Evolutionary conservation across 495 filamentous ascomycete genomes (phyloP).

Genomic region (Tuber borchii): DNA sequence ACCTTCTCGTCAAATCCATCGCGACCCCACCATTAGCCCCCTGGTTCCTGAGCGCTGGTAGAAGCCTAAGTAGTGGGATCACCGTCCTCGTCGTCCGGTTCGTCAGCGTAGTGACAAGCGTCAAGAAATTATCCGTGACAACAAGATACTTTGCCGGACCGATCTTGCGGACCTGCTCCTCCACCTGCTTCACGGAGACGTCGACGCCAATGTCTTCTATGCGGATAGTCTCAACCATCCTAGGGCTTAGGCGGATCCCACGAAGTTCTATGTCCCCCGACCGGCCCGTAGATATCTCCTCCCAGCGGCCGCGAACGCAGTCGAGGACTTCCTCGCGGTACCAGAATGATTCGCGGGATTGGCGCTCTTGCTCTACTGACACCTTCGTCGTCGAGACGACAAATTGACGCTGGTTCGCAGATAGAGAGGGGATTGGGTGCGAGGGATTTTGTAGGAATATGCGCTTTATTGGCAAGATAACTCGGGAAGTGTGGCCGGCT

Average conservation of each 20-base stretch:
- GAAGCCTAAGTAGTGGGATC: constrained; percentile 65
- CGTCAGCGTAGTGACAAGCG: constrained; percentile 58
- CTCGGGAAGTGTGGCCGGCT: constrained; percentile 69
- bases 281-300: constrained; percentile 53
- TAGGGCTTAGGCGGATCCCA: constrained; percentile 59
- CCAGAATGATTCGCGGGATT: constrained; percentile 82
- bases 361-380: constrained; percentile 69
- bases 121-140: constrained; percentile 64
- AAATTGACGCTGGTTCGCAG: constrained; percentile 75
- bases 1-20: constrained; percentile 73
- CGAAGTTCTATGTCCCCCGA: constrained; percentile 69
- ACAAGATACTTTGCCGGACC: constrained; percentile 51
- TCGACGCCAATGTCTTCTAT: constrained; percentile 72
- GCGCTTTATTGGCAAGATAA: constrained; percentile 69
- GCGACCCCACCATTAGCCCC: constrained; percentile 53
- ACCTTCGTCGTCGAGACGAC: constrained; percentile 75
- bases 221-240: constrained; percentile 78
- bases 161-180: constrained; percentile 31
- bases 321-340: constrained; percentile 79
- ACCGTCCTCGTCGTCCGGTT: constrained; percentile 67
- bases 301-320: constrained; percentile 64
- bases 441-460: constrained; percentile 70
- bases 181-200: constrained; percentile 49
- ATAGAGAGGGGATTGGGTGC: constrained; percentile 70
- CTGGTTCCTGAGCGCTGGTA: constrained; percentile 68